Evolutionary conservation across 768 basidiomycete genomes (phyloP), one percentile per base, ranked within the genome.

Genomic region (Mycena pura): DNA sequence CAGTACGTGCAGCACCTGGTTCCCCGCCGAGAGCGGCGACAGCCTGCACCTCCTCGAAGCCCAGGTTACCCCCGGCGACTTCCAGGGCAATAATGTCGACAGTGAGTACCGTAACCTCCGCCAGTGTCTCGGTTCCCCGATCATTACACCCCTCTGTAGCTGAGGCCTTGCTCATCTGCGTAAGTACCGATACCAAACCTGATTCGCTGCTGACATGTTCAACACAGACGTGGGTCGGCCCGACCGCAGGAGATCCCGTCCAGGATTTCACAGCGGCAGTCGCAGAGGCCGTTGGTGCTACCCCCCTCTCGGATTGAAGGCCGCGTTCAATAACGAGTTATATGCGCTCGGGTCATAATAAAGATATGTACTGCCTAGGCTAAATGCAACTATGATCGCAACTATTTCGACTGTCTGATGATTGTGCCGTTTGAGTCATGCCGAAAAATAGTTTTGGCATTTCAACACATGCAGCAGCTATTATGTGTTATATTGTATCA

Each of bases 281-380:
- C 45, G 53, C 53, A 14, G 53, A 55, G 53, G 53, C 53, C 29
- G 21, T 55, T 24, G 53, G 53, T 55, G 53, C 53, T 34, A 55
- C 53, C 32, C 53, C 41, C 4, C 31, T 55, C 53, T 44, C 53
- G 32, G 53, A 27, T 27, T 39, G 50, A 51, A 40, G 36, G 49
- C 49, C 14, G 13, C 39, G 24, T 51, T 51, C 24, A 27, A 28
- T 38, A 51, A 28, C 28, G 50, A 27, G 40, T 22, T 44, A 44
- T 52, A 52, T 50, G 48, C 31, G 11, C 22, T 50, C 21, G 21
- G 17, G 46, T 47, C 34, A 28, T 51, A 51, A 51, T 51, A 51
- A 51, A 51, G 49, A 39, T n/a, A n/a, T n/a, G n/a, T n/a, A n/a
- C n/a, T n/a, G n/a, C n/a, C n/a, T n/a, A n/a, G n/a, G n/a, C n/a